Evolutionary conservation across 148 eudicot species (phyloP), one percentile per base, ranked within the genome.

Genomic region (Spergularia bocconei): DNA sequence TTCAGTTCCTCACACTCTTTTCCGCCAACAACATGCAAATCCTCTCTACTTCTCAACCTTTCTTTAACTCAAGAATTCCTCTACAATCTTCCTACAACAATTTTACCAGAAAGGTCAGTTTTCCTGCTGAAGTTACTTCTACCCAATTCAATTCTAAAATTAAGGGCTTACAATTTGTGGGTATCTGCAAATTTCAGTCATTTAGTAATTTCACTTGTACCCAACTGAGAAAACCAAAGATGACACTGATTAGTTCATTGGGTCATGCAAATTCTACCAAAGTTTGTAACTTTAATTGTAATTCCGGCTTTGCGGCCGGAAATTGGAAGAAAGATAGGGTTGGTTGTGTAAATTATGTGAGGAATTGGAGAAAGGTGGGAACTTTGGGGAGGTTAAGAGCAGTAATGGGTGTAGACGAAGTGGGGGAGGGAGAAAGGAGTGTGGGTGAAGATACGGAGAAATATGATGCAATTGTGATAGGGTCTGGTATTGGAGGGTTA

Each of bases 401-500:
- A 74, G 90, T 80, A 67, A 70, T 89, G 82, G 82, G 76, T 44
- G 86, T 85, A 13, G 90, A 75, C 67, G 84, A 53, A 69, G 82
- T 19, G 66, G 84, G 58, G 75, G 83, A 75, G 73, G 79, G 74
- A 33, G 63, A 63, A 33, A 62, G 71, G 16, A 63, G 51, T 67
- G 73, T 13, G 19, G 73, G 41, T 76, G 79, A 70, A 39, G 75
- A 79, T 25, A 72, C 67, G 11, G 75, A 75, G 50, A 59, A 20
- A 15, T 91, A 87, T 83, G 99, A 96, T 86, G 98, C 93, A 20
- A 91, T 96, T 77, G 94, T 96, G 29, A 87, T 96, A 72, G 99
- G 97, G 67, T 92, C 99, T 19, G 99, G 99, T 63, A 91, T 96
- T 80, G 99, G 99, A 23, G 99, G 98, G 33, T 82, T 96, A 80